phyloP scores from a whole-genome alignment of 208 protist species.

The Cochliopodium minus region DNA sequence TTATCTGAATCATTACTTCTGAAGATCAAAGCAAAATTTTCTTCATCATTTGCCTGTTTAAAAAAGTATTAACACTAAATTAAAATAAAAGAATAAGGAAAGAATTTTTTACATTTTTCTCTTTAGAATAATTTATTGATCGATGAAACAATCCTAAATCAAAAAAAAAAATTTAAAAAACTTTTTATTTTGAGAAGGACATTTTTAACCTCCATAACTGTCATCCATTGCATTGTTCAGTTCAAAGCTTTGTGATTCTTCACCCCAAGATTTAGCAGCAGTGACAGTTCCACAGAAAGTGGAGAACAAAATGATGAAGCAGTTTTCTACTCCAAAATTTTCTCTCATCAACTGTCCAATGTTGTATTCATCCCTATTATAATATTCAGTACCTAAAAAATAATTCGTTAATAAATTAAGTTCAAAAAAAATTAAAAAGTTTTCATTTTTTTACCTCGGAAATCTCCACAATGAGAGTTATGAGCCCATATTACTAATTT shows the following conservation, averaged over 20 bases:
- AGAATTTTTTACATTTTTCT: no score
- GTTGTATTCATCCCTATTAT: background rate
- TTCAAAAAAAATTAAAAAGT: no score
- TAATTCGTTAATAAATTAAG: no score
- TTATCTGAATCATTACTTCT: background rate
- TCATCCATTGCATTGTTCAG: background rate
- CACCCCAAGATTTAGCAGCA: constrained; percentile 12
- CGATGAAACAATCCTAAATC: background rate
- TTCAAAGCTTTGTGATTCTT: constrained; percentile 1
- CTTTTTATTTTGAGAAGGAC: background rate
- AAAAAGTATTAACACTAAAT: background rate
- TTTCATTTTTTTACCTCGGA: background rate
- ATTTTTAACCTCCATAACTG: background rate
- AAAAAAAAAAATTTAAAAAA: background rate
- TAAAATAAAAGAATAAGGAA: background rate
- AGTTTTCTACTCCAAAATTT: constrained; percentile 5
- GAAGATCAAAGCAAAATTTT: background rate
- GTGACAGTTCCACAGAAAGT: constrained; percentile 17
- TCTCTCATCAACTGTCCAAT: constrained; percentile 1
- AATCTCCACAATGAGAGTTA: constrained; percentile 20
- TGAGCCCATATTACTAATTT: constrained; percentile 19
- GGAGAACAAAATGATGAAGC: constrained; percentile 14
- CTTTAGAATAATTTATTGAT: background rate
- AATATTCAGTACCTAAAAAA: no score
- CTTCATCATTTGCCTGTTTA: background rate